phyloP scores from a whole-genome alignment of 2,329 filamentous ascomycete genomes.

The Penicillium sp. region DNA sequence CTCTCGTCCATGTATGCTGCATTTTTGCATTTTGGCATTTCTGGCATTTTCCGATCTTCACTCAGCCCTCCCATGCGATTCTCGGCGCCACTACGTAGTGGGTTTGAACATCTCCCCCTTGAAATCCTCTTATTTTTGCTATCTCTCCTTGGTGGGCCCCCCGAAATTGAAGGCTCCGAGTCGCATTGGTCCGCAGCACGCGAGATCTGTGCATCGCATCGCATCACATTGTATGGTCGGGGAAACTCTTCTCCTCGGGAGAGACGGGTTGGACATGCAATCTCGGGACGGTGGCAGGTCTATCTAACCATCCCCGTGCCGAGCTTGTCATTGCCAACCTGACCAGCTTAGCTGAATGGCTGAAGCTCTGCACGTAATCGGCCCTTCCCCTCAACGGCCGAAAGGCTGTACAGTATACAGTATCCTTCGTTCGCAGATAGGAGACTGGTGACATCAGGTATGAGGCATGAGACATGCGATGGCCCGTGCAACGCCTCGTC shows the following conservation, averaged over 20 bases:
- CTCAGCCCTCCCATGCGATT: no score
- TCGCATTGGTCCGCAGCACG: constrained; percentile 7
- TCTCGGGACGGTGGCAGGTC: no score
- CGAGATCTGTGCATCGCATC: constrained; percentile 9
- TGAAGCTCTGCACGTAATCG: no score
- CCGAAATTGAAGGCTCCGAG: constrained; percentile 1
- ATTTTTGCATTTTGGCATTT: no score
- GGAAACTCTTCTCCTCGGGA: not conserved
- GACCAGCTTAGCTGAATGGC: not conserved
- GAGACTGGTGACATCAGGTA: not conserved
- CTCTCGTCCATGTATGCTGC: constrained; percentile 11
- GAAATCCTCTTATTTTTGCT: not conserved
- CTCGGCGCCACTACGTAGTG: no score
- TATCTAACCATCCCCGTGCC: no score
- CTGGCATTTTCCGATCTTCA: constrained; percentile 2
- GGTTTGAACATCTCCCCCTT: no score
- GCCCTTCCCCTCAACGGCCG: no score
- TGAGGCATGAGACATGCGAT: not conserved
- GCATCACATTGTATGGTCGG: not conserved
- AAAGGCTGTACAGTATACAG: no score
- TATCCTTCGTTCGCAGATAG: no score
- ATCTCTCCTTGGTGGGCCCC: not conserved
- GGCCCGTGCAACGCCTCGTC: constrained; percentile 1
- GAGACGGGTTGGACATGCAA: not conserved
- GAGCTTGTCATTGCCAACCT: not conserved